phyloP scores from a whole-genome alignment of 768 basidiomycete genomes.

The Podaxis sp. region DNA sequence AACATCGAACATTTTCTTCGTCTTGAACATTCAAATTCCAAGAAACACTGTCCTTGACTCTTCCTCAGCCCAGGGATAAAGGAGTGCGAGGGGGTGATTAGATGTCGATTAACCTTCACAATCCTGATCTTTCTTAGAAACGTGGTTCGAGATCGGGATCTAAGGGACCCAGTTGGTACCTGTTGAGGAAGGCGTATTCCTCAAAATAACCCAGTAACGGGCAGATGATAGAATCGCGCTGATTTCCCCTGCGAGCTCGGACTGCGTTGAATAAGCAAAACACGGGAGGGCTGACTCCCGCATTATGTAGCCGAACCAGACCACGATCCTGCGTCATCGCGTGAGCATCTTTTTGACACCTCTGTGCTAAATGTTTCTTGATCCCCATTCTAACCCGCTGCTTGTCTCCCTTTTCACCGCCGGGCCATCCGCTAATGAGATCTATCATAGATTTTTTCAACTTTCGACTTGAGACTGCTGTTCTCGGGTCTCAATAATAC shows the following conservation, averaged over 20 bases:
- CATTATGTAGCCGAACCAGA: neutral
- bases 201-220: neutral
- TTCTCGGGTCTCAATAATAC: neutral
- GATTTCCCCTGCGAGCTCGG: constrained; percentile 2
- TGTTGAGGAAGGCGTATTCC: neutral
- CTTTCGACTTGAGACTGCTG: constrained; percentile 2
- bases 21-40: neutral
- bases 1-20: neutral
- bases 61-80: neutral
- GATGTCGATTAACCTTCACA: constrained; percentile 9
- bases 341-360: neutral
- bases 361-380: neutral
- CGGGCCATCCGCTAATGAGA: constrained; percentile 2
- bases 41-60: neutral
- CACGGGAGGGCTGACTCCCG: neutral
- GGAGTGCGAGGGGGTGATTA: neutral
- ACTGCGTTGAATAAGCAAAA: neutral
- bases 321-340: constrained; percentile 1
- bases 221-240: neutral
- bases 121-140: constrained; percentile 2
- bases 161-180: neutral
- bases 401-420: neutral
- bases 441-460: constrained; percentile 1
- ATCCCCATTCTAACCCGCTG: constrained; percentile 14
- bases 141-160: constrained; percentile 12